These are phyloP conservation scores for Vachellia collinsii DNA, from an alignment of 306 rosid species.

Conservation along the genomic window DNA sequence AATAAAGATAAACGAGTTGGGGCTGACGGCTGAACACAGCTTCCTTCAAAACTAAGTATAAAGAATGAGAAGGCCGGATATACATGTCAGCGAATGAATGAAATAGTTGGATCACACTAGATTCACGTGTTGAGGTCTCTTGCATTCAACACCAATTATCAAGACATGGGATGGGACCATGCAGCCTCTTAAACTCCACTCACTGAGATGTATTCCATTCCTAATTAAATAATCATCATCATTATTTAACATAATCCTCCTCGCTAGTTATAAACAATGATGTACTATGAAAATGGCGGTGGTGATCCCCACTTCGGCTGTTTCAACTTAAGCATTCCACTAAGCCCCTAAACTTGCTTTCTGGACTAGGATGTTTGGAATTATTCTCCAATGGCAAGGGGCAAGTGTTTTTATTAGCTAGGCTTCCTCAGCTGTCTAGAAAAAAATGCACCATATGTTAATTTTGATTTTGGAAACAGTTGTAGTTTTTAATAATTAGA, in stretches of 20 bases:
- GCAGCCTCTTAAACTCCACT: neutral
- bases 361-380: neutral
- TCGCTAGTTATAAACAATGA: neutral
- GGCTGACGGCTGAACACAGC: neutral
- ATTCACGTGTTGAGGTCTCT: neutral
- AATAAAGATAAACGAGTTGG: neutral
- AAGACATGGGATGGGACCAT: neutral
- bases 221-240: neutral
- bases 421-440: neutral
- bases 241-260: neutral
- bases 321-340: neutral
- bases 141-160: neutral
- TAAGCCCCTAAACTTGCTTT: neutral
- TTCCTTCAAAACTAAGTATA: neutral
- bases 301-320: neutral
- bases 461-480: neutral
- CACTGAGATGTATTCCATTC: neutral
- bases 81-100: neutral
- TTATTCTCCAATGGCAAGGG: neutral
- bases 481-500: neutral
- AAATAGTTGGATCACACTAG: neutral
- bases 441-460: neutral
- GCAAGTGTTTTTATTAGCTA: neutral
- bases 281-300: neutral
- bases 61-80: neutral